Evolutionary conservation across 1,284 basidiomycete species (phyloP), one percentile per base, ranked within the genome.

Genomic region (Ganoderma sinense): DNA sequence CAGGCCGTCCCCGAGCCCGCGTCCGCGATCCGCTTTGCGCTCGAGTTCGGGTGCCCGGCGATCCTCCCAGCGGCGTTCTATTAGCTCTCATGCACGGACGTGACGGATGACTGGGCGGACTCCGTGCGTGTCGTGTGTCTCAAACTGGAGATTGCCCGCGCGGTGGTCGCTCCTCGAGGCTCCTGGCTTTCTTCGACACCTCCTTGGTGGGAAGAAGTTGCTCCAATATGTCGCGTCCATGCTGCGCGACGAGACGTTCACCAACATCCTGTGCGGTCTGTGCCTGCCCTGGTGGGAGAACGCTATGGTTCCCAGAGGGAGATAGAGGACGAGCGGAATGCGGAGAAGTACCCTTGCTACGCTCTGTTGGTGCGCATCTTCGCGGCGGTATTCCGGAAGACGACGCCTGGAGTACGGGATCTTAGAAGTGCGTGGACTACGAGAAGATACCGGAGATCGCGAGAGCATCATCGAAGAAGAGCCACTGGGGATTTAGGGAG

Each of bases 11-110:
- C 74, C 26, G 74, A 76, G 61, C 45, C 45, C 20, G 45, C 45
- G 10, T 73, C 75, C n/a, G 83, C 88, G 65, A 88, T 92, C 78
- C 84, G 88, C 67, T 85, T 92, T 71, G 89, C 90, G 1, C 78
- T 87, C 31, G 87, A 91, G 68, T 86, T 91, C 67, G 83, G 83
- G 45, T 75, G 90, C 0, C 80, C 82, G 3, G 79, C 83, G 1
- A 75, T 92, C 65, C 83, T 92, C 16, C 87, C 88, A 2, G 84
- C 88, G 18, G 90, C 89, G 0, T 86, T 92, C 74, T 91, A 91
- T 77, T 89, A 48, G 45, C 83, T 92, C 53, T 51, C 69, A 20
- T 60, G 64, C 62, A 67, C 58, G 33, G 58, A 40, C 33, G 18
- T 33, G 0, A 14, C 13, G 16, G 2, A 39, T 1, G 31, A 39